These are phyloP conservation scores for Chlamydomonas sphaeroides DNA, from an alignment of 139 green algal genomes.

Conservation along the genomic window DNA sequence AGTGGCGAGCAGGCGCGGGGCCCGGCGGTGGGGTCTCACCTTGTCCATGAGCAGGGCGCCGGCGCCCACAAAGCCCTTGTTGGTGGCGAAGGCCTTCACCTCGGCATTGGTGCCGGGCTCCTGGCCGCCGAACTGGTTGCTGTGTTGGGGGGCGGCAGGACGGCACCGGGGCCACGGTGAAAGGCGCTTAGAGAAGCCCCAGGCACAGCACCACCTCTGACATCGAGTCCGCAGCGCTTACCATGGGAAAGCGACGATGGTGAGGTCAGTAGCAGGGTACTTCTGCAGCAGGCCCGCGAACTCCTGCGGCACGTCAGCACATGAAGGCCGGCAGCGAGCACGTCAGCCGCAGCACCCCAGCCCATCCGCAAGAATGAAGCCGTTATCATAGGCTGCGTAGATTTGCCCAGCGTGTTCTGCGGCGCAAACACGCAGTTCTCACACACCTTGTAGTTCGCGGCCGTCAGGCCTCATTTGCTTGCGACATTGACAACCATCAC, in stretches of 20 bases:
- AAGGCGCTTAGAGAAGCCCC: background rate
- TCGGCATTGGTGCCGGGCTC: slow-evolving; percentile 61
- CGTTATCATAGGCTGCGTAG: no score
- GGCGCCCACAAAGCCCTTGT: slow-evolving; percentile 41
- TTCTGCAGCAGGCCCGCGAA: slow-evolving; percentile 18
- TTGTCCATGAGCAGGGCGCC: slow-evolving; percentile 58
- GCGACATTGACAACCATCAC: slow-evolving; percentile 20
- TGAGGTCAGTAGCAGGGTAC: slow-evolving; percentile 22
- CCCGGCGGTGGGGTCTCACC: no score
- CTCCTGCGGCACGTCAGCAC: background rate
- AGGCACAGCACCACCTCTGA: no score
- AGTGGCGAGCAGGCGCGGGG: no score
- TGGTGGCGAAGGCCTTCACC: slow-evolving; percentile 62
- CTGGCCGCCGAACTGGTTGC: slow-evolving; percentile 75
- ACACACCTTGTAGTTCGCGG: slow-evolving; percentile 33
- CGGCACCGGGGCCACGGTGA: no score
- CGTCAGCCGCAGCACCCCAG: background rate
- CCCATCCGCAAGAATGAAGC: background rate
- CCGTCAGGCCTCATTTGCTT: slow-evolving; percentile 30
- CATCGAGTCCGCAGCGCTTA: no score
- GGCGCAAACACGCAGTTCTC: no score
- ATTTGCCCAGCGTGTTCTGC: no score
- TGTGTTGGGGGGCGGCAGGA: background rate
- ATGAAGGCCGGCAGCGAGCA: background rate
- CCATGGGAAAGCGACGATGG: slow-evolving; percentile 23